These are phyloP conservation scores for Lipomyces yamadae DNA, from an alignment of 805 yeast genomes.

Conservation along the genomic window DNA sequence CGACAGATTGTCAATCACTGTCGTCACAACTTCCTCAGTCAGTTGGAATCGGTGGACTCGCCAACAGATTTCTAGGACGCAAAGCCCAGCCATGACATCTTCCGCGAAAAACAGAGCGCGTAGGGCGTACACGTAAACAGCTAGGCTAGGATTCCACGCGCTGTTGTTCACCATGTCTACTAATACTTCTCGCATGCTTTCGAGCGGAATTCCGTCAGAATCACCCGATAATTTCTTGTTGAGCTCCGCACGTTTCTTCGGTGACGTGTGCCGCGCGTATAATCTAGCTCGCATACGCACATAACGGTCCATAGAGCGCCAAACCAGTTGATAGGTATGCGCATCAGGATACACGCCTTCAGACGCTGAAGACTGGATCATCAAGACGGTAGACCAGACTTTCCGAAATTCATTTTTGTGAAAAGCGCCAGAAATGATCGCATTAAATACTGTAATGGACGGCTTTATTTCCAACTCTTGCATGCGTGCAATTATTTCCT, in stretches of 20 bases:
- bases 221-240: not conserved
- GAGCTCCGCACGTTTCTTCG: not conserved
- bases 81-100: slow-evolving; percentile 19
- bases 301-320: slow-evolving; percentile 26
- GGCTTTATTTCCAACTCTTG: slow-evolving; percentile 17
- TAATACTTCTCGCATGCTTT: slow-evolving; percentile 12
- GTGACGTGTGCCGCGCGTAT: not conserved
- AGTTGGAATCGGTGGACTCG: slow-evolving; percentile 14
- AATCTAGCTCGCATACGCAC: slow-evolving; percentile 13
- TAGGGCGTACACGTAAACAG: slow-evolving; percentile 12
- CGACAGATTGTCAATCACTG: slow-evolving; percentile 15
- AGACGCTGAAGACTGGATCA: slow-evolving; percentile 1
- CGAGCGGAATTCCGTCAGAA: not conserved
- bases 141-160: slow-evolving; percentile 14
- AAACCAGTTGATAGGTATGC: slow-evolving; percentile 20
- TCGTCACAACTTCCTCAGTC: slow-evolving; percentile 9
- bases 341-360: slow-evolving; percentile 19
- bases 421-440: slow-evolving; percentile 19
- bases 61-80: slow-evolving; percentile 22
- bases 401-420: slow-evolving; percentile 15
- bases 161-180: slow-evolving; percentile 16
- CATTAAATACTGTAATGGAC: slow-evolving; percentile 18
- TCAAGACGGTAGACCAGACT: slow-evolving; percentile 12
- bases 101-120: slow-evolving; percentile 13
- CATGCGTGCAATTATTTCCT: slow-evolving; percentile 23